Evolutionary conservation across 2,329 filamentous ascomycete genomes (phyloP).

Genomic region (Lasiodiplodia sp.): DNA sequence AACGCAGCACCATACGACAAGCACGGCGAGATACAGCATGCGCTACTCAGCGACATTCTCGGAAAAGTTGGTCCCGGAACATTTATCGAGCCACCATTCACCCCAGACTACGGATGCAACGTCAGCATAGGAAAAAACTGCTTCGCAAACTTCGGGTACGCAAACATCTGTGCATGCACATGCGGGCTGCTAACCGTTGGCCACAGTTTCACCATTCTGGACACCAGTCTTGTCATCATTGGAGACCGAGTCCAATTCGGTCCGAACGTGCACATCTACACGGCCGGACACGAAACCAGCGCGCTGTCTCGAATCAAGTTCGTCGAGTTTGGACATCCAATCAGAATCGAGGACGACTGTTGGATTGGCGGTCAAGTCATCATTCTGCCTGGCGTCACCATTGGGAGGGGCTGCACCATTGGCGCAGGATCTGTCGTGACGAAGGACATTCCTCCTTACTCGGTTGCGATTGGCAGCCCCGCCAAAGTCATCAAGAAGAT

Average conservation of each 20-base stretch:
- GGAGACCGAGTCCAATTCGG: slow-evolving; percentile 10
- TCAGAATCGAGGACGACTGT: slow-evolving; percentile 25
- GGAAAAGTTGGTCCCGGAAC: not conserved
- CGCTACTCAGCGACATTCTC: not conserved
- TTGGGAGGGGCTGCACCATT: slow-evolving; percentile 52
- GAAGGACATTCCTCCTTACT: slow-evolving; percentile 44
- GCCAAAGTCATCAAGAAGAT: not conserved
- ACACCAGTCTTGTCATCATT: slow-evolving; percentile 6
- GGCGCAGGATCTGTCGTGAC: slow-evolving; percentile 52
- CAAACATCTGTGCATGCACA: not conserved
- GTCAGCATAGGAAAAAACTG: slow-evolving; percentile 17
- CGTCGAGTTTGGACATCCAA: not conserved
- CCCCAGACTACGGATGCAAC: slow-evolving; percentile 6
- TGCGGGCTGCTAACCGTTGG: no score
- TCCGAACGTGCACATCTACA: slow-evolving; percentile 5
- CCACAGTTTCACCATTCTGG: not conserved
- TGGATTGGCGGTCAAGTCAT: slow-evolving; percentile 30
- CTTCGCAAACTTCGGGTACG: slow-evolving; percentile 11
- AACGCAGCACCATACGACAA: not conserved
- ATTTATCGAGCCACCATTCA: not conserved
- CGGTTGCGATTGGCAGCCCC: slow-evolving; percentile 46
- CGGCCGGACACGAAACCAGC: slow-evolving; percentile 2
- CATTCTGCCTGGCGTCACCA: slow-evolving; percentile 52
- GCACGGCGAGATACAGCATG: not conserved
- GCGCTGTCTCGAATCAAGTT: slow-evolving; percentile 2